These are phyloP conservation scores for Aspergillus pseudoviridinutans DNA, from an alignment of 2,329 filamentous ascomycete species.

Conservation along the genomic window DNA sequence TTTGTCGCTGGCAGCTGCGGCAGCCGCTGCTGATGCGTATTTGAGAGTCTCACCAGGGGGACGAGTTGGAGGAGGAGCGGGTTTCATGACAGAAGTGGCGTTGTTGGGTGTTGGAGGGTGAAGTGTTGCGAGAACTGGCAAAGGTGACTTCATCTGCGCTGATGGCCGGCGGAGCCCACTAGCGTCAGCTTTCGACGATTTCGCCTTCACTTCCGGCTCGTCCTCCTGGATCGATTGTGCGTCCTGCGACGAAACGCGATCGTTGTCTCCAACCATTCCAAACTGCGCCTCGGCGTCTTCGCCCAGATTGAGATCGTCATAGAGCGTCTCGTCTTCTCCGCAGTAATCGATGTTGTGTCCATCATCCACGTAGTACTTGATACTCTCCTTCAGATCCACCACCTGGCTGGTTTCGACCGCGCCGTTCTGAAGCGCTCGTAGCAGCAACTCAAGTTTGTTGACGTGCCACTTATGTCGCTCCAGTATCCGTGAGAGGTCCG, in stretches of 20 bases:
- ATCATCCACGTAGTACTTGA: slow-evolving; percentile 91
- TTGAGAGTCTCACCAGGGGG: slow-evolving; percentile 87
- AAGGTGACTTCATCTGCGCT: slow-evolving; percentile 84
- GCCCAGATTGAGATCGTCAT: slow-evolving; percentile 88
- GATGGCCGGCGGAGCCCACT: slow-evolving; percentile 68
- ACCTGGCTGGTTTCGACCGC: slow-evolving; percentile 85
- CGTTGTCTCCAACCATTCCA: slow-evolving; percentile 74
- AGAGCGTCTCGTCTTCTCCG: slow-evolving; percentile 84
- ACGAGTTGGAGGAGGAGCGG: slow-evolving; percentile 78
- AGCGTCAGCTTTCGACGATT: slow-evolving; percentile 53
- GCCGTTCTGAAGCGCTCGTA: slow-evolving; percentile 87
- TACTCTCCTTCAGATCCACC: slow-evolving; percentile 82
- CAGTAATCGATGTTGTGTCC: slow-evolving; percentile 85
- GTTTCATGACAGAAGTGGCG: slow-evolving; percentile 74
- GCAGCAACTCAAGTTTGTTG: slow-evolving; percentile 83
- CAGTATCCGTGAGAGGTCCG: slow-evolving; percentile 76
- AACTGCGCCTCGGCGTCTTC: slow-evolving; percentile 80
- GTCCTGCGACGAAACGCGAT: slow-evolving; percentile 92
- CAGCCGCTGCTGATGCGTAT: slow-evolving; percentile 93
- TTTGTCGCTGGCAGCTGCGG: slow-evolving; percentile 85
- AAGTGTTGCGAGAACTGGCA: slow-evolving; percentile 87
- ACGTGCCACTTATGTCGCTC: slow-evolving; percentile 98
- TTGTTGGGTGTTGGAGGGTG: slow-evolving; percentile 55
- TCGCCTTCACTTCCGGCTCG: slow-evolving; percentile 59
- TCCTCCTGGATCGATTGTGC: slow-evolving; percentile 90